Evolutionary conservation across 352 stramenopile species (phyloP).

Genomic region (Globisporangium iwayamae): DNA sequence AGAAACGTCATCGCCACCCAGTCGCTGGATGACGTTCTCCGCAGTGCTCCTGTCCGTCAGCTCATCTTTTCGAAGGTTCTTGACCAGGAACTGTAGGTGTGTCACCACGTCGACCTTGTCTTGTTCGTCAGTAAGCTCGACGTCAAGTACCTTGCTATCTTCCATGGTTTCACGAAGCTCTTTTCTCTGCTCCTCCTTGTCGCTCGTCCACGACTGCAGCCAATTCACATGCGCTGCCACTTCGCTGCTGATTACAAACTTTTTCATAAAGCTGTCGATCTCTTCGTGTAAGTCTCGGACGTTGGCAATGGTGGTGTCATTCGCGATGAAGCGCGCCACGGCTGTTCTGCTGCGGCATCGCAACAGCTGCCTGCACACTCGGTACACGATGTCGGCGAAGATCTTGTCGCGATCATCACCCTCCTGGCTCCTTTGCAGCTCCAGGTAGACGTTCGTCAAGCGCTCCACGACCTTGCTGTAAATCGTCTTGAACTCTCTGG

Average conservation of each 20-base stretch:
- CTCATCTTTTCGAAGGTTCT: not conserved
- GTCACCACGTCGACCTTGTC: not conserved
- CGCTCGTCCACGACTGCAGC: not conserved
- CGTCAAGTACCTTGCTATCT: not conserved
- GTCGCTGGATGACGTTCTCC: not conserved
- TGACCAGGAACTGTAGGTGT: not conserved
- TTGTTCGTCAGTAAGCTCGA: not conserved
- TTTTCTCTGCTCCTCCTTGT: not conserved
- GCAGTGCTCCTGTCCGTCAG: not conserved
- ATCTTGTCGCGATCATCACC: not conserved
- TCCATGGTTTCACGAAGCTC: not conserved
- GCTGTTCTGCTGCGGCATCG: not conserved
- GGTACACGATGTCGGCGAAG: slow-evolving; percentile 7
- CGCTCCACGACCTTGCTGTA: not conserved
- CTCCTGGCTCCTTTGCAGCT: not conserved
- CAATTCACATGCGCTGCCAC: not conserved
- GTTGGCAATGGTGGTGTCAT: not conserved
- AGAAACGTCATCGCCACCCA: not conserved
- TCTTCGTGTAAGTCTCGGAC: slow-evolving; percentile 5
- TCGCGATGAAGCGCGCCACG: slow-evolving; percentile 2
- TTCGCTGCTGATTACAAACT: not conserved
- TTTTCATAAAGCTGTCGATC: slow-evolving; percentile 5
- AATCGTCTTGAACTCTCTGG: slow-evolving; percentile 1
- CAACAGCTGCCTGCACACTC: slow-evolving; percentile 2
- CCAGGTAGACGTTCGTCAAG: not conserved